A percentile compares a stretch with the other conserved stretches of the same genome.
Conservation (phyloP, 2,329 filamentous ascomycete genomes). For the Fusarium chaquense region DNA sequence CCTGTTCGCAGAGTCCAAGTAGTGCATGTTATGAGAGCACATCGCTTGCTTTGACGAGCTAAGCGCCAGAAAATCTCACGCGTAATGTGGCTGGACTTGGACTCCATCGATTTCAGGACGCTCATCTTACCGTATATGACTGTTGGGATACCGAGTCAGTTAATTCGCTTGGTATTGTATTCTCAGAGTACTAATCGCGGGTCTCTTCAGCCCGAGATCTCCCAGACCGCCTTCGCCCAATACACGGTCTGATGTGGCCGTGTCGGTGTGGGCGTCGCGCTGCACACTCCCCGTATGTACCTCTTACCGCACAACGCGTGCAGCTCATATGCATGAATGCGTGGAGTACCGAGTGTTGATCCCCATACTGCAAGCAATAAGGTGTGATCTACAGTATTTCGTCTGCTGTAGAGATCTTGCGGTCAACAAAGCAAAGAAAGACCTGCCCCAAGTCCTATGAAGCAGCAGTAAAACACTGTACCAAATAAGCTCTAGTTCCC, state of each 20-base stretch:
- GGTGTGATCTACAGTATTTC: constrained; percentile 22
- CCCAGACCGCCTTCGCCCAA: constrained; percentile 33
- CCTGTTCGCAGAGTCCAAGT: neutral
- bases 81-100: neutral
- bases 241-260: constrained; percentile 21
- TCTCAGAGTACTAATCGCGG: neutral
- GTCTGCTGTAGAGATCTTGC: constrained; percentile 28
- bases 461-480: neutral
- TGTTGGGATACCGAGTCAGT: constrained; percentile 4
- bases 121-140: neutral
- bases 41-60: constrained; percentile 1
- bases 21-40: neutral
- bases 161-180: neutral
- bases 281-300: constrained; percentile 25
- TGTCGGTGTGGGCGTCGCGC: constrained; percentile 16
- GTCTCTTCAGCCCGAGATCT: constrained; percentile 32
- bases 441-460: neutral
- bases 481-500: neutral
- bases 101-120: neutral
- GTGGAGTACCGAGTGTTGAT: constrained; percentile 32
- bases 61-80: constrained; percentile 11
- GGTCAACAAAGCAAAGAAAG: constrained; percentile 19
- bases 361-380: constrained; percentile 29
- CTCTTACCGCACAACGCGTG: constrained; percentile 18
- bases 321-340: constrained; percentile 27